Percentiles rank a stretch among this genome's conserved stretches.
Evolutionary conservation across 2,329 filamentous ascomycete species (phyloP).

Genomic region (Aspergillus novofumigatus): DNA sequence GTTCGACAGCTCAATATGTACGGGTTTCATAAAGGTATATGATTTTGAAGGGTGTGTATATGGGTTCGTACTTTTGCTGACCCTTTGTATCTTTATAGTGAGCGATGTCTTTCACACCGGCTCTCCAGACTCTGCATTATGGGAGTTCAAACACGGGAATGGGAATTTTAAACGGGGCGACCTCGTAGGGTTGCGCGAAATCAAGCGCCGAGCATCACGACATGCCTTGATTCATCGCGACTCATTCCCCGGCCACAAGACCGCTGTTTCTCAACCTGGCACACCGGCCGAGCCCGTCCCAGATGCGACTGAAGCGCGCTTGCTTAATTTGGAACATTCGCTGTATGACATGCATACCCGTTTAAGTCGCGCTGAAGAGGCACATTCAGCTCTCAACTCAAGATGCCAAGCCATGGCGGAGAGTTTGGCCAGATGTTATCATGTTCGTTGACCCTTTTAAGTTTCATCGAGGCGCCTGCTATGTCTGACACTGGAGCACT

Average conservation of each 20-base stretch:
- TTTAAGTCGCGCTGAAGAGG: slow-evolving; percentile 78
- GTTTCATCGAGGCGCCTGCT: slow-evolving; percentile 6
- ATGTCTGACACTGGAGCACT: background rate
- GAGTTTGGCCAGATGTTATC: slow-evolving; percentile 67
- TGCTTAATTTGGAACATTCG: slow-evolving; percentile 73
- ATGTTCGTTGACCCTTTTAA: slow-evolving; percentile 44
- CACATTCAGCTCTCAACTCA: slow-evolving; percentile 69
- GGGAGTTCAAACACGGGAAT: slow-evolving; percentile 98
- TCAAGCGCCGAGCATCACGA: slow-evolving; percentile 88
- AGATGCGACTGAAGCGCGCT: slow-evolving; percentile 71
- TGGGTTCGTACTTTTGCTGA: slow-evolving; percentile 6
- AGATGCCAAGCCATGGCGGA: slow-evolving; percentile 82
- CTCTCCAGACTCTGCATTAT: slow-evolving; percentile 85
- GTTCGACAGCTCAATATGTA: slow-evolving; percentile 99
- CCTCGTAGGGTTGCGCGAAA: slow-evolving; percentile 83
- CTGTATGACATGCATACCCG: slow-evolving; percentile 75
- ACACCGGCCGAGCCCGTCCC: slow-evolving; percentile 79
- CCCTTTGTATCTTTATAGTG: slow-evolving; percentile 51
- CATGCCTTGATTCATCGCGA: slow-evolving; percentile 92
- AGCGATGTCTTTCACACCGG: slow-evolving; percentile 98
- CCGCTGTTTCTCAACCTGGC: slow-evolving; percentile 70
- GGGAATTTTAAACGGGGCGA: slow-evolving; percentile 96
- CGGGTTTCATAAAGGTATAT: slow-evolving; percentile 92
- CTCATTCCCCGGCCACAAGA: slow-evolving; percentile 74
- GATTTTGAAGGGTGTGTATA: background rate